These are phyloP conservation scores for Penicillium coffeae DNA, from an alignment of 495 filamentous ascomycete species.

Conservation along the genomic window DNA sequence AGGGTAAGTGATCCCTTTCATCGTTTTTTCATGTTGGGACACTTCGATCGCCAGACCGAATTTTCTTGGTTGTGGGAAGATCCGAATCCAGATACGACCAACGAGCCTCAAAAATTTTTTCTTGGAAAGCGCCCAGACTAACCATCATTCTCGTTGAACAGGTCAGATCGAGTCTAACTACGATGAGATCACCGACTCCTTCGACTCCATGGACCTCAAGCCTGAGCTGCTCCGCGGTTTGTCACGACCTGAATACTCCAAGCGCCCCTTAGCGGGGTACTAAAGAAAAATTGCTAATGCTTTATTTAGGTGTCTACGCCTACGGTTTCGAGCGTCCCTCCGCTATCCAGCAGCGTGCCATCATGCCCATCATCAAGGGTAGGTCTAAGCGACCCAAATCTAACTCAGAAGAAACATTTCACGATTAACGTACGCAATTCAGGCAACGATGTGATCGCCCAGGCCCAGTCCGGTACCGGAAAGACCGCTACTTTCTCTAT, in stretches of 20 bases:
- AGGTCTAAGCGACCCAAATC: slow-evolving; percentile 36
- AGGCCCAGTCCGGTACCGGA: slow-evolving; percentile 98
- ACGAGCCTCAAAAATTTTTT: not conserved
- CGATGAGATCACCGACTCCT: slow-evolving; percentile 98
- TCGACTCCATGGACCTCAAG: slow-evolving; percentile 97
- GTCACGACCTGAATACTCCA: slow-evolving; percentile 21
- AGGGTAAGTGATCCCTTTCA: slow-evolving; percentile 56
- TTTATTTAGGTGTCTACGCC: slow-evolving; percentile 80
- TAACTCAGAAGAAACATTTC: no score
- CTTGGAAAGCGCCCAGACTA: not conserved
- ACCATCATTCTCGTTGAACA: slow-evolving; percentile 32
- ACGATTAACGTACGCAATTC: slow-evolving; percentile 15
- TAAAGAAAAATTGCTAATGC: slow-evolving; percentile 31
- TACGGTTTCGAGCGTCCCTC: slow-evolving; percentile 99
- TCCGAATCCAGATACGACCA: not conserved
- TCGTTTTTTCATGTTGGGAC: slow-evolving; percentile 3
- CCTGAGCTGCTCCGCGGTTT: slow-evolving; percentile 93
- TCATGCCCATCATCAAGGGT: slow-evolving; percentile 99
- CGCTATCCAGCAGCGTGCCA: slow-evolving; percentile 98
- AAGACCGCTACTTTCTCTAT: slow-evolving; percentile 99
- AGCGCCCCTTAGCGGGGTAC: slow-evolving; percentile 13
- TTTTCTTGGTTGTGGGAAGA: not conserved
- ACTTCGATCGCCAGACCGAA: not conserved
- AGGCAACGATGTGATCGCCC: slow-evolving; percentile 98
- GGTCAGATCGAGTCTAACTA: slow-evolving; percentile 99